phyloP scores from a whole-genome alignment of 1,284 basidiomycete genomes.

The Pascua guehoae region DNA sequence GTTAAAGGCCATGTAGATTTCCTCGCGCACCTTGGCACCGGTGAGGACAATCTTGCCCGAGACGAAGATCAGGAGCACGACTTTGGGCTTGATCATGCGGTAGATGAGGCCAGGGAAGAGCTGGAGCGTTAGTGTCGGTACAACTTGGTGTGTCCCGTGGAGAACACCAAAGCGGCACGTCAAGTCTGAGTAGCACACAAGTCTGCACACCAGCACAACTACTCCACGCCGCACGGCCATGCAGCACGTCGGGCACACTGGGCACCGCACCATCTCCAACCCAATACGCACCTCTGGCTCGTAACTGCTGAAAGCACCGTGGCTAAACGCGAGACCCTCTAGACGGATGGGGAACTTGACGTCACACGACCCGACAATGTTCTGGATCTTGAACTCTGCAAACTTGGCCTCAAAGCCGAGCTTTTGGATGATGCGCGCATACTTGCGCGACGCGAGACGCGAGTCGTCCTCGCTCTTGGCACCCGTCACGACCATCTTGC shows the following conservation, averaged over 20 bases:
- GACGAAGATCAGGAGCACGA: slow-evolving; percentile 96
- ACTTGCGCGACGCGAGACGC: slow-evolving; percentile 93
- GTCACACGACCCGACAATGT: slow-evolving; percentile 97
- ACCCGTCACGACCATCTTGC: slow-evolving; percentile 99
- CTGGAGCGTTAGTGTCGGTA: slow-evolving; percentile 55
- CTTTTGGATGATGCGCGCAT: slow-evolving; percentile 99
- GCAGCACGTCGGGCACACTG: too few species aligned
- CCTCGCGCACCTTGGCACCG: slow-evolving; percentile 98
- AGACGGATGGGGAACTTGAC: slow-evolving; percentile 99
- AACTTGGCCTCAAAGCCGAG: slow-evolving; percentile 99
- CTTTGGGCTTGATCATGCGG: slow-evolving; percentile 99
- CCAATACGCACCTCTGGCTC: slow-evolving; percentile 76
- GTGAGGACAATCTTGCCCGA: slow-evolving; percentile 99
- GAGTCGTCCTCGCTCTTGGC: slow-evolving; percentile 99
- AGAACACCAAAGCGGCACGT: too few species aligned
- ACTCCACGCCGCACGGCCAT: too few species aligned
- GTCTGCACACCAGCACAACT: slow-evolving; percentile 25
- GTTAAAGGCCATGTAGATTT: slow-evolving; percentile 99
- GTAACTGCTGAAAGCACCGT: slow-evolving; percentile 97
- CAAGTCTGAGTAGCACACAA: too few species aligned
- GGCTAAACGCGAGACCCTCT: slow-evolving; percentile 95
- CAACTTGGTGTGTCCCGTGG: too few species aligned
- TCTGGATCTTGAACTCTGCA: slow-evolving; percentile 99
- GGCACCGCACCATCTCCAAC: too few species aligned
- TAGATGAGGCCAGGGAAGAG: slow-evolving; percentile 99